Conservation (phyloP, 2,329 filamentous ascomycete genomes). For the Aureobasidium melanogenum region DNA sequence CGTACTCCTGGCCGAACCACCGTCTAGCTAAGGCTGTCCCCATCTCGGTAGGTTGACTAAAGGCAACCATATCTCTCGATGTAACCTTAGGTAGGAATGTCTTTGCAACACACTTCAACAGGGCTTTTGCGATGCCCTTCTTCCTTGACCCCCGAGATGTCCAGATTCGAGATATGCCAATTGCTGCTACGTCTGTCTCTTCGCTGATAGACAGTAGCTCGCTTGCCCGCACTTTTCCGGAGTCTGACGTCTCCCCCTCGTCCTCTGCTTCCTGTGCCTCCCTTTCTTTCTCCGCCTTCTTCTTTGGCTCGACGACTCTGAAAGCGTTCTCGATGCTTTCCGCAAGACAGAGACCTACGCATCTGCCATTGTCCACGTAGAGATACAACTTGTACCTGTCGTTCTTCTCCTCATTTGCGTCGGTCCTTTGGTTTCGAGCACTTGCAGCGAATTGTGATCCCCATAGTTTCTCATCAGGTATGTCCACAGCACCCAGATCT, state of each 20-base stretch:
- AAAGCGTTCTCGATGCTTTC: conserved; percentile 53
- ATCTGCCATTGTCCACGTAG: conserved; percentile 52
- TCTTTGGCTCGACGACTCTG: conserved; percentile 32
- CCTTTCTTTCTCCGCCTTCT: conserved; percentile 4
- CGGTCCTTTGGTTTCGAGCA: background rate
- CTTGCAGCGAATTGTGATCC: conserved; percentile 21
- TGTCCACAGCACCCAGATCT: conserved; percentile 53
- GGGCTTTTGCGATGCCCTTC: conserved; percentile 47
- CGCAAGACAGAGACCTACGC: conserved; percentile 52
- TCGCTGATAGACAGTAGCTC: conserved; percentile 34
- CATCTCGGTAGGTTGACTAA: conserved; percentile 57
- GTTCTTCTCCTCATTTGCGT: conserved; percentile 15
- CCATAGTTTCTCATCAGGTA: conserved; percentile 51
- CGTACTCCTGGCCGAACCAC: conserved; percentile 47
- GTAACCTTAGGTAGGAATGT: conserved; percentile 50
- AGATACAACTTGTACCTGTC: conserved; percentile 53
- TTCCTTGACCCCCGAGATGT: conserved; percentile 48
- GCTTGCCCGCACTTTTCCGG: background rate
- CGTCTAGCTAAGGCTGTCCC: conserved; percentile 49
- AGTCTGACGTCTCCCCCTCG: background rate
- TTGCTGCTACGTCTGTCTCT: conserved; percentile 38
- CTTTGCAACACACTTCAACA: conserved; percentile 48
- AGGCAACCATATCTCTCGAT: conserved; percentile 48
- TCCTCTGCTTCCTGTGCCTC: background rate
- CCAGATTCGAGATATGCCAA: conserved; percentile 60